These are phyloP conservation scores for Cryptomeria japonica DNA, from an alignment of 75 land plant genomes.

Conservation along the genomic window DNA sequence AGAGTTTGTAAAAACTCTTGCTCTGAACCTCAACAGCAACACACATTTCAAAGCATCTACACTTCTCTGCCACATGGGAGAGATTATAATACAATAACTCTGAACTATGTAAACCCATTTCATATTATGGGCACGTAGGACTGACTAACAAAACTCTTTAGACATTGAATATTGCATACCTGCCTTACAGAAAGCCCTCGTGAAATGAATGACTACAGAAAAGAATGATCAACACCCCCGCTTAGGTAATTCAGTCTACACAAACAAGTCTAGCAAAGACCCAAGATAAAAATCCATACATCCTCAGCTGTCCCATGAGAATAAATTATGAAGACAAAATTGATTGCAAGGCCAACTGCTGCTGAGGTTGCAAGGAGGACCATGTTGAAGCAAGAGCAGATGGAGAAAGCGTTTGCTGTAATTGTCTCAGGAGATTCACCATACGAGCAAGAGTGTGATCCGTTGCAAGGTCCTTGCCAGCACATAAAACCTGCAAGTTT, in stretches of 20 bases:
- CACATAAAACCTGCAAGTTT: constrained; percentile 60
- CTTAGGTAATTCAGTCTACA: constrained; percentile 5
- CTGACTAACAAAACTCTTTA: constrained; percentile 5
- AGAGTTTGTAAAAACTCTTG: constrained; percentile 5
- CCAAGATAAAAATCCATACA: background rate
- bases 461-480: constrained; percentile 76
- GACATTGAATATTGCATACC: constrained; percentile 12
- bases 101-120: constrained; percentile 3
- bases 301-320: background rate
- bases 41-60: constrained; percentile 14
- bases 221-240: constrained; percentile 9
- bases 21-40: background rate
- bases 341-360: constrained; percentile 84
- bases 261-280: background rate
- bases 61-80: constrained; percentile 7
- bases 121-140: background rate
- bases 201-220: constrained; percentile 10
- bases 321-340: constrained; percentile 53
- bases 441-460: constrained; percentile 88
- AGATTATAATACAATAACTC: constrained; percentile 13
- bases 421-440: constrained; percentile 78
- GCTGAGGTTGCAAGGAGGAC: constrained; percentile 93
- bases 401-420: constrained; percentile 92
- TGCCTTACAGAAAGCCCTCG: constrained; percentile 12
- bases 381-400: constrained; percentile 83